A percentile compares a stretch with the other conserved stretches of the same genome.
Conservation (phyloP, 2,329 filamentous ascomycete species). For the Ambrosiella xylebori region DNA sequence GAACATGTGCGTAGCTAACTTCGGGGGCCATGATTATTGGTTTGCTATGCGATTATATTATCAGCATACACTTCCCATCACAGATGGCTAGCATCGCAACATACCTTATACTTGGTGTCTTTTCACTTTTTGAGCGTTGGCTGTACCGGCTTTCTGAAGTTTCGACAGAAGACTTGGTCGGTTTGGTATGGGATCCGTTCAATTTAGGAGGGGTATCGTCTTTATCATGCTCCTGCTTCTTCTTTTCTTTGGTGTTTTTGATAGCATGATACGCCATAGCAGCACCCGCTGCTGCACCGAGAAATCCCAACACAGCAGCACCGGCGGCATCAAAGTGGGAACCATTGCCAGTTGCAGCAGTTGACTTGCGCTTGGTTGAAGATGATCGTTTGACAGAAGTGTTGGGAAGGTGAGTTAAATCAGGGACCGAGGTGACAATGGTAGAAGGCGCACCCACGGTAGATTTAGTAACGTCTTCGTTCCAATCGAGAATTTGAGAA, state of each 20-base stretch:
- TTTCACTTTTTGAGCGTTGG: no score
- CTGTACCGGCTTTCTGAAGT: neutral
- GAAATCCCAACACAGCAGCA: conserved; percentile 11
- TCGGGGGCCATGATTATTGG: neutral
- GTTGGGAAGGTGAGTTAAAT: neutral
- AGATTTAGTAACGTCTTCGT: conserved; percentile 26
- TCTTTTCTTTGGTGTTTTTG: conserved; percentile 9
- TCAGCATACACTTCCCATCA: no score
- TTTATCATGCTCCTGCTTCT: neutral
- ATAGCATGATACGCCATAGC: conserved; percentile 12
- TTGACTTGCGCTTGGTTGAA: neutral
- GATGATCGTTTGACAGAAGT: conserved; percentile 3
- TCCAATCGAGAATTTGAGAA: conserved; percentile 32
- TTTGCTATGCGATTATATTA: no score
- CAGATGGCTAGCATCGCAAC: no score
- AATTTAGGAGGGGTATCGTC: neutral
- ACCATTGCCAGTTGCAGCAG: conserved; percentile 2
- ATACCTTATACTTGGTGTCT: no score
- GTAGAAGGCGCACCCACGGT: conserved; percentile 3
- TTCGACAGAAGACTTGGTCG: conserved; percentile 8
- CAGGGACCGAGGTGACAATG: conserved; percentile 2
- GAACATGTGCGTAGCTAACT: neutral
- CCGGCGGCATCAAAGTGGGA: conserved; percentile 8
- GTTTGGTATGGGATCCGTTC: neutral
- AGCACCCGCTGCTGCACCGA: conserved; percentile 13